Base-by-base conservation (phyloP, 2,329 filamentous ascomycete genomes). In the Sarocladiaceae sp. region DNA sequence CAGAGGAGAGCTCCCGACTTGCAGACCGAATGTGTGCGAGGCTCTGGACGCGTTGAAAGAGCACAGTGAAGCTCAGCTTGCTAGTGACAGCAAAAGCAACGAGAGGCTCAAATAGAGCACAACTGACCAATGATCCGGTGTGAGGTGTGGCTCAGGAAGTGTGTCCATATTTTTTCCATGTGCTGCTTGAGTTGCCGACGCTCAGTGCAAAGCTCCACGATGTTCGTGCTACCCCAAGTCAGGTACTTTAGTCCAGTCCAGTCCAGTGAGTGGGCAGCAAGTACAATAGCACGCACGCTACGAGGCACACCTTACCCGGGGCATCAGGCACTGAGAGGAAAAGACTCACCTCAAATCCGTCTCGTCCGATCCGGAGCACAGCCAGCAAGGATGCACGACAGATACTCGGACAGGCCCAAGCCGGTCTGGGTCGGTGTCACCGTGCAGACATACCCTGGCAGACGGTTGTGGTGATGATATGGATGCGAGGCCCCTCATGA, bases 361-460 rank as follows among this genome's bases (percentile, higher is more conserved):
- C n/a, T n/a, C n/a, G n/a, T n/a, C n/a, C n/a, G n/a, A n/a, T n/a
- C 15, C 15, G 33, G 18, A 36, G 23, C 20, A 44, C 22, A 44
- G 40, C 40, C 40, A 23, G 17, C 23, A 23, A 28, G 22, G 40
- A 44, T 44, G 40, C 40, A 44, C 23, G 23, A 44, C 40, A 44
- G 40, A 44, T 23, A 25, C 23, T 26, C 40, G 28, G 22, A 15
- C 4, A 23, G 23, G 15, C 40, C 23, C 17, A 7, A 44, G 40
- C 33, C 44, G 44, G 44, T 48, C 44, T 48, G 44, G 22, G 44
- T 29, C 44, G 18, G 15, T 48, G 44, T 25, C 40, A 44, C 40
- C 23, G 23, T 44, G 40, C 37, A 40, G 37, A 8, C 17, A 40
- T 7, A 28, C 40, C 40, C 40, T 28, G 40, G 4, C 17, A 22